Percentiles rank a stretch among this genome's conserved stretches.
Evolutionary conservation across 164 flowering plant genomes (phyloP).

Genomic region (Vitis cinerea): DNA sequence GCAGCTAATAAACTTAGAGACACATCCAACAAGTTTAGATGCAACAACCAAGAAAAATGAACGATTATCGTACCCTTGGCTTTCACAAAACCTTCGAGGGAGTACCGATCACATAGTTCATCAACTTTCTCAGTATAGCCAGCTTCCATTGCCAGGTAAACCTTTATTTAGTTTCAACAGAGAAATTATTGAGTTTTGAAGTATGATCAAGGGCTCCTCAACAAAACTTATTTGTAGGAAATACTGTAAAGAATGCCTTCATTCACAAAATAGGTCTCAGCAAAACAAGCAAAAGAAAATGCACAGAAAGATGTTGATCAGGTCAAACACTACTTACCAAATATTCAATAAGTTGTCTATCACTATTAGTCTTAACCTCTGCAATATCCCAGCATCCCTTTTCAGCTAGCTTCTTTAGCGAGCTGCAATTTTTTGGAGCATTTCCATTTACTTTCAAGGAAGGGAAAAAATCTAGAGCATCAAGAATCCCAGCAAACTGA

Average conservation of each 20-base stretch:
- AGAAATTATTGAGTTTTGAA: no score
- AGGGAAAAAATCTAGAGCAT: background rate
- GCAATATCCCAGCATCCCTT: conserved; percentile 96
- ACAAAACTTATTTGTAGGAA: background rate
- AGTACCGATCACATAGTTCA: conserved; percentile 77
- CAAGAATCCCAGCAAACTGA: no score
- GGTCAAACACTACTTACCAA: conserved; percentile 42
- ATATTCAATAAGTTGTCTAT: conserved; percentile 69
- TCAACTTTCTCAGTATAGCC: conserved; percentile 91
- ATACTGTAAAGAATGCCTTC: background rate
- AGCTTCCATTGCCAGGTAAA: conserved; percentile 95
- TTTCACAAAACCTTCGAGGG: conserved; percentile 64
- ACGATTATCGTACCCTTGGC: conserved; percentile 42
- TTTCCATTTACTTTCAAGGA: background rate
- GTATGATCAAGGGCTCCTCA: no score
- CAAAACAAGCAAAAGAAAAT: background rate
- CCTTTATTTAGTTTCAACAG: conserved; percentile 33
- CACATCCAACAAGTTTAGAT: background rate
- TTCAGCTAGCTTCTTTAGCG: conserved; percentile 78
- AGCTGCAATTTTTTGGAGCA: conserved; percentile 42
- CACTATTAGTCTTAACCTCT: conserved; percentile 57
- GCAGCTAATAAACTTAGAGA: background rate
- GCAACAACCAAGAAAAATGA: background rate
- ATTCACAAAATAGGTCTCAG: background rate
- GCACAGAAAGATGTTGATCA: background rate